Conservation (phyloP, 1,139 yeast species). For the Blastobotrys indianensis region DNA sequence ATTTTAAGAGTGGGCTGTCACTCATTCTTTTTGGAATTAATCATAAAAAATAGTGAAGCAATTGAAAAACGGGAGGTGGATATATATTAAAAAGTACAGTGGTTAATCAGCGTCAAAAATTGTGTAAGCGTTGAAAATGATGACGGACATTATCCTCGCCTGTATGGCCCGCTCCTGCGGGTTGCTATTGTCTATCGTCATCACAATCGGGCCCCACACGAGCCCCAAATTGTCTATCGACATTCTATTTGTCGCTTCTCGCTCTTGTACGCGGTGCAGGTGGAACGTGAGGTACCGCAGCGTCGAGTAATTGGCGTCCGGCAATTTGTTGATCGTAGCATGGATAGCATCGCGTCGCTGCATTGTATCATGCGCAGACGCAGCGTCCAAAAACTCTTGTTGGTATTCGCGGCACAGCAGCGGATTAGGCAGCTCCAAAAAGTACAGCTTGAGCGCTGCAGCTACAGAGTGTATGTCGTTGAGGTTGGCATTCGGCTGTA, state of each 20-base stretch:
- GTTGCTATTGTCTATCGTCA: conserved; percentile 57
- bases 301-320: conserved; percentile 94
- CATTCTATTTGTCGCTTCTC: conserved; percentile 70
- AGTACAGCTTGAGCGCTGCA: conserved; percentile 65
- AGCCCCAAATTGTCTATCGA: conserved; percentile 69
- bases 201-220: conserved; percentile 91
- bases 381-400: conserved; percentile 75
- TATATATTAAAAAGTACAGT: no score
- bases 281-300: conserved; percentile 80
- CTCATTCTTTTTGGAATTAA: background rate
- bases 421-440: conserved; percentile 78
- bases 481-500: conserved; percentile 45
- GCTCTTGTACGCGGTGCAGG: conserved; percentile 63
- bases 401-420: conserved; percentile 61
- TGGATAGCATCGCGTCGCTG: conserved; percentile 71
- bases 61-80: background rate
- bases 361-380: conserved; percentile 55
- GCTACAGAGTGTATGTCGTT: conserved; percentile 55
- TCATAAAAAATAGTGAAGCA: background rate
- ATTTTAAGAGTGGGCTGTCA: background rate
- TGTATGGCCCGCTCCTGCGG: conserved; percentile 78
- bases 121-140: conserved; percentile 76
- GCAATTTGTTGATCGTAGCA: conserved; percentile 78
- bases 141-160: conserved; percentile 76
- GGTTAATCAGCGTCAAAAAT: conserved; percentile 67